phyloP scores from a whole-genome alignment of 169 alveolate species.

The Sarcocystis neurona region DNA sequence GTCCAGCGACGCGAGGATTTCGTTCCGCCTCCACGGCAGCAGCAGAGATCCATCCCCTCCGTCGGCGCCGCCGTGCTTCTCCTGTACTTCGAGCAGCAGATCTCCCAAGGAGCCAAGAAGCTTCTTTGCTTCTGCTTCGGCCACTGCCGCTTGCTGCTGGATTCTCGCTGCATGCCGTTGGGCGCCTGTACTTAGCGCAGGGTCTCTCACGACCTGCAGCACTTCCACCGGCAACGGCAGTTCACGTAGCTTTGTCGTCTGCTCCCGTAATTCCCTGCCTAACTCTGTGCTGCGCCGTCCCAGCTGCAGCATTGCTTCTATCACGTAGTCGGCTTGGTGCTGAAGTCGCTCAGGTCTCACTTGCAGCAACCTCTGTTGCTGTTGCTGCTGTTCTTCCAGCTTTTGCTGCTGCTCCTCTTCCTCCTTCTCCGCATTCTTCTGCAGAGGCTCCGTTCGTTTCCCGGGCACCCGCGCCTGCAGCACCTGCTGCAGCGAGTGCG shows the following conservation, averaged over 20 bases:
- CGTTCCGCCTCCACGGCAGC: not conserved
- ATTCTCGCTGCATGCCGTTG: conserved; percentile 10
- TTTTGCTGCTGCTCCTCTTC: not conserved
- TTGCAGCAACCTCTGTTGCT: not conserved
- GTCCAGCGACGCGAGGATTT: not conserved
- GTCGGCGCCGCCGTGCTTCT: not conserved
- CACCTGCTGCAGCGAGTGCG: not conserved
- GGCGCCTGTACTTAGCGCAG: no score
- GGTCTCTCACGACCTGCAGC: not conserved
- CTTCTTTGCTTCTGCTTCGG: not conserved
- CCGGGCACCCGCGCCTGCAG: not conserved
- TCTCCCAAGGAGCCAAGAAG: not conserved
- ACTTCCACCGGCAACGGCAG: not conserved
- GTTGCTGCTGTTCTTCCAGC: not conserved
- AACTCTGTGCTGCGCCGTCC: not conserved
- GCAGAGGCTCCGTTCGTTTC: not conserved
- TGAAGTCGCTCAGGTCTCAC: not conserved
- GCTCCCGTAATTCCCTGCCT: not conserved
- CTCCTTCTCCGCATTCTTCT: not conserved
- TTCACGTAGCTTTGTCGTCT: not conserved
- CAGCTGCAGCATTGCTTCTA: not conserved
- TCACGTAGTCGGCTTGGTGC: not conserved
- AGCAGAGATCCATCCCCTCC: not conserved
- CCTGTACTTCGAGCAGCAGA: conserved; percentile 6
- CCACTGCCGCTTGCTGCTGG: not conserved